Evolutionary conservation across 1,284 basidiomycete species (phyloP).

Genomic region (Ceratobasidium sp.): DNA sequence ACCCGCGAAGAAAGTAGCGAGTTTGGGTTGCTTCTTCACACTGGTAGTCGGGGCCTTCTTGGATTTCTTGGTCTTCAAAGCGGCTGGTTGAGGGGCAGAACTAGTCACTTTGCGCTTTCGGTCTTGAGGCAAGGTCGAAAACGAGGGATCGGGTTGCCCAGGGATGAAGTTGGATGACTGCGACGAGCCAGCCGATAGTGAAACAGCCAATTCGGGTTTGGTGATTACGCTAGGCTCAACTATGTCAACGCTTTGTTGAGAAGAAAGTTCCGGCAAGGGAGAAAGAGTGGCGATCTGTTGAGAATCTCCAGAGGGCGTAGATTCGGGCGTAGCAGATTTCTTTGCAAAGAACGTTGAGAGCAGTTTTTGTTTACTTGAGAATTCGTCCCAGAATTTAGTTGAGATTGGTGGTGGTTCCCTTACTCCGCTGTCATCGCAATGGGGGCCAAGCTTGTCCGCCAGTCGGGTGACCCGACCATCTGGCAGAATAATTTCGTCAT

Average conservation of each 20-base stretch:
- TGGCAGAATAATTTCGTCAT: conserved; percentile 77
- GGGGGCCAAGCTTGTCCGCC: conserved; percentile 67
- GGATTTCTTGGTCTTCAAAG: conserved; percentile 28
- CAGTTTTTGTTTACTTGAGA: conserved; percentile 83
- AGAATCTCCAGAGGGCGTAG: not conserved
- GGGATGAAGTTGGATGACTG: not conserved
- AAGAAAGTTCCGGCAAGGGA: not conserved
- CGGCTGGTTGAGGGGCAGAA: conserved; percentile 11
- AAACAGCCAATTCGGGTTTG: not conserved
- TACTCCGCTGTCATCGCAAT: conserved; percentile 36
- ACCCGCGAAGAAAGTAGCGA: conserved; percentile 53
- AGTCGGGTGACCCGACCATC: conserved; percentile 70
- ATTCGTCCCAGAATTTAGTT: conserved; percentile 86
- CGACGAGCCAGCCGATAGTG: not conserved
- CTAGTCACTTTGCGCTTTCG: conserved; percentile 44
- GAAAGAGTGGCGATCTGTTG: not conserved
- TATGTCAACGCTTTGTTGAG: not conserved
- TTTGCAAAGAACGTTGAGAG: conserved; percentile 84
- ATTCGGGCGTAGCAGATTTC: conserved; percentile 53
- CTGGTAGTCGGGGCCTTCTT: conserved; percentile 43
- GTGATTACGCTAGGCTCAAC: not conserved
- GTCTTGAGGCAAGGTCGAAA: not conserved
- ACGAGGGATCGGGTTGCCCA: not conserved
- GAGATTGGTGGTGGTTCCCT: conserved; percentile 78
- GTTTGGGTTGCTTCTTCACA: conserved; percentile 49